These are phyloP conservation scores for Aspergillus cejpii DNA, from an alignment of 2,329 filamentous ascomycete genomes.

Conservation along the genomic window DNA sequence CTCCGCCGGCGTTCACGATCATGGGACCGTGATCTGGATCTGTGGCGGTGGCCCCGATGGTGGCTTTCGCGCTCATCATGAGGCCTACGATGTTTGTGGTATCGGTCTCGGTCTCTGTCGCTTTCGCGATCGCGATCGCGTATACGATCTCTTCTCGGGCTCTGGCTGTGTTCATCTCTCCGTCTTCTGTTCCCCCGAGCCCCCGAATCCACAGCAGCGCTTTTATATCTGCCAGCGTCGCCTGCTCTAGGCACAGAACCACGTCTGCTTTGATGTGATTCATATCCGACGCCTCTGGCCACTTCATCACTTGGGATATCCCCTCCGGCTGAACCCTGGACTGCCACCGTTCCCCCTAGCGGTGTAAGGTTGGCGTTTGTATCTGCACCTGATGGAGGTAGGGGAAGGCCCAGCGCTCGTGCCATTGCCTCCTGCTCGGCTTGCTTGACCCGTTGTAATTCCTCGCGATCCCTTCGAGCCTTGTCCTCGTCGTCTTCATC, in stretches of 20 bases:
- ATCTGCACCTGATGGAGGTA: conserved; percentile 51
- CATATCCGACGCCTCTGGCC: conserved; percentile 31
- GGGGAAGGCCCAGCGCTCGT: conserved; percentile 70
- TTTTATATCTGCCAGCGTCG: conserved; percentile 24
- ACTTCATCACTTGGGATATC: conserved; percentile 20
- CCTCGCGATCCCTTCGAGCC: conserved; percentile 57
- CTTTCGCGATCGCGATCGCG: conserved; percentile 25
- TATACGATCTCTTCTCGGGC: conserved; percentile 27
- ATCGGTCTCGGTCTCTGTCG: conserved; percentile 26
- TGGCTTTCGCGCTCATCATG: conserved; percentile 29
- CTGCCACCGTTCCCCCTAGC: conserved; percentile 53
- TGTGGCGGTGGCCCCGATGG: conserved; percentile 30
- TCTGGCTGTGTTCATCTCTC: conserved; percentile 31
- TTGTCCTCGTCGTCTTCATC: conserved; percentile 47
- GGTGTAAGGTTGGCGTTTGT: conserved; percentile 60
- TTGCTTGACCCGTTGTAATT: conserved; percentile 76
- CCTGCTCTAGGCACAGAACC: conserved; percentile 24
- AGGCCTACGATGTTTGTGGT: conserved; percentile 44
- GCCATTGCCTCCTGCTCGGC: conserved; percentile 89
- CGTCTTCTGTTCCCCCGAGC: conserved; percentile 20
- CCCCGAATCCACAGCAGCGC: conserved; percentile 18
- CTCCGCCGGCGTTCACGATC: conserved; percentile 24
- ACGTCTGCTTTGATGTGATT: conserved; percentile 28
- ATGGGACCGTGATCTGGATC: conserved; percentile 26
- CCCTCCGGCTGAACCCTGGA: conserved; percentile 38